Evolutionary conservation across 2,329 filamentous ascomycete species (phyloP), one percentile per base, ranked within the genome.

Genomic region (Penicillium frequentans): DNA sequence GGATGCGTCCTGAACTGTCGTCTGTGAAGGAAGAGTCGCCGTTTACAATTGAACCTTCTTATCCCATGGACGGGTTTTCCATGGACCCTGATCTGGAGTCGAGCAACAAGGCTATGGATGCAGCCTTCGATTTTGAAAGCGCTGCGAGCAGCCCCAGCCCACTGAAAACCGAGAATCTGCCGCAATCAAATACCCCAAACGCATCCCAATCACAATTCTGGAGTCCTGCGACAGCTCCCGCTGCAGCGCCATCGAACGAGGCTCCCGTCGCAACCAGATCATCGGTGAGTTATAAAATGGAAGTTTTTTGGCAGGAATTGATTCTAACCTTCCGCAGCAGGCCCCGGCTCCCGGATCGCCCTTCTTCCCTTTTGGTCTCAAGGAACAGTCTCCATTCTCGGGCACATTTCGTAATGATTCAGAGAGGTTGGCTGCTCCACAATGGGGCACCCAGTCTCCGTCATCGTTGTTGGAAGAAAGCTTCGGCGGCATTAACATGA

Each of bases 121-220:
- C 77, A 27, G 77, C 76, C 13, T 80, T 80, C 56, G 77, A 80
- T 60, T 80, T 80, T 59, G 77, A 79, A 44, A 79, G 77, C 57
- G 77, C 77, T 31, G 77, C 76, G 8, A 79, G 77, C 63, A 79
- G 76, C 35, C 77, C 77, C 2, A 79, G 75, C 58, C 76, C 69
- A 39, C 67, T 75, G 56, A 77, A 71, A 51, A 59, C 57, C 33
- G 71, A 70, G 46, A 59, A 63, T 21, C 61, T 62, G 21, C 59
- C 63, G 39, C 63, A 63, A 39, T 54, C 65, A 37, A 71, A 67
- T 56, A 43, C 44, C 7, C 64, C 65, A 39, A 69, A 65, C 50
- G 59, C 52, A 21, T 56, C 65, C 8, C 72, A 65, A 55, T 60
- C 66, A 8, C 68, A 71, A 29, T 50, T 70, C 21, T 68, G 66